These are phyloP conservation scores for Acer campestre DNA, from an alignment of 345 rosid species.

Conservation along the genomic window DNA sequence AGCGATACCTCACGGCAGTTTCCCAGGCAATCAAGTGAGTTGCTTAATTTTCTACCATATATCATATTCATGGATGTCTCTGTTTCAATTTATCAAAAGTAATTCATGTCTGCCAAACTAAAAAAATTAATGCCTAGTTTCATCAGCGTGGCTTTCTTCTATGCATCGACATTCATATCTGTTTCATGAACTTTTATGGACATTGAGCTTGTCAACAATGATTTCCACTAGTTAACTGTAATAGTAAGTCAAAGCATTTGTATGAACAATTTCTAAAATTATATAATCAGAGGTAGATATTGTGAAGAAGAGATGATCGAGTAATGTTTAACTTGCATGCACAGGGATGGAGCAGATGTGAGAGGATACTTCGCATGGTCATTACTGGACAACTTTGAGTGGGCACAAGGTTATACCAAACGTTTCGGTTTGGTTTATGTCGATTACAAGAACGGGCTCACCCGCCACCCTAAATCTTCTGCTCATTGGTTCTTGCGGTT, in stretches of 20 bases:
- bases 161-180: background rate
- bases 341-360: constrained; percentile 84
- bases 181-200: background rate
- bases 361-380: constrained; percentile 97
- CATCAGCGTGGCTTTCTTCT: background rate
- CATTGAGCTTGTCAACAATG: background rate
- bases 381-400: constrained; percentile 86
- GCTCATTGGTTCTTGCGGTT: constrained; percentile 85
- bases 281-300: background rate
- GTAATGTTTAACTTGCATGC: background rate
- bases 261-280: background rate
- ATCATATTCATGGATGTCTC: background rate
- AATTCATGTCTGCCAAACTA: background rate
- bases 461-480: constrained; percentile 83
- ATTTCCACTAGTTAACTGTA: background rate
- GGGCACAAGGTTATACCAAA: constrained; percentile 94
- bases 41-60: background rate
- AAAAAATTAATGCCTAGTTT: background rate
- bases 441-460: constrained; percentile 77
- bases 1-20: constrained; percentile 72
- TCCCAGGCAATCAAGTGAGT: constrained; percentile 75
- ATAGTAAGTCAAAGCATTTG: background rate
- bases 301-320: too few species aligned
- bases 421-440: constrained; percentile 88
- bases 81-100: background rate